Evolutionary conservation across 345 rosid genomes (phyloP).

Genomic region (Euphorbia tirucalli): DNA sequence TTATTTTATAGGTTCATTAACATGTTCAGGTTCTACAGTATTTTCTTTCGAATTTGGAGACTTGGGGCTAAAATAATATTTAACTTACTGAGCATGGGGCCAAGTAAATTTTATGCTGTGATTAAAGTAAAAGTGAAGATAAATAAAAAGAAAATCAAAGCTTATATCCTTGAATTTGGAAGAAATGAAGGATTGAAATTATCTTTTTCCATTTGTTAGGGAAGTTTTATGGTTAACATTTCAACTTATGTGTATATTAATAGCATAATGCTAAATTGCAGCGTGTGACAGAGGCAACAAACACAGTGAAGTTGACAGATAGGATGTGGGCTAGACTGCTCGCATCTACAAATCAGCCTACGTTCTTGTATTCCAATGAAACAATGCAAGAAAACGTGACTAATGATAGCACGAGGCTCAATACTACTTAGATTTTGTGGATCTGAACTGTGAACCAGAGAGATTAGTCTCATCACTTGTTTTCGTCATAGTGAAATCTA

Average conservation of each 20-base stretch:
- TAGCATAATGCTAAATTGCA: conserved; percentile 32
- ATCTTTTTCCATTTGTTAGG: neutral
- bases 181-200: conserved; percentile 5
- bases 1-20: too few relatives aligned
- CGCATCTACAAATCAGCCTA: conserved; percentile 92
- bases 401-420: conserved; percentile 36
- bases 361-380: conserved; percentile 55
- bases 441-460: conserved; percentile 10
- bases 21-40: neutral
- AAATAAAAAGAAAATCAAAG: neutral
- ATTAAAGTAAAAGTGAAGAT: neutral
- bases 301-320: conserved; percentile 78
- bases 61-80: neutral
- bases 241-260: neutral
- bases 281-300: conserved; percentile 72
- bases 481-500: conserved; percentile 2
- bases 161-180: neutral
- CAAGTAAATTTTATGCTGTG: neutral
- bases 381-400: conserved; percentile 33
- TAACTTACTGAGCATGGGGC: neutral
- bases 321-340: conserved; percentile 99
- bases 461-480: conserved; percentile 16
- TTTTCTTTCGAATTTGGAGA: neutral
- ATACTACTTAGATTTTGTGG: conserved; percentile 32
- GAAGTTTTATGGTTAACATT: neutral